Base-by-base conservation (phyloP, 2,329 filamentous ascomycete genomes). In the Aurifilum marmelostoma region DNA sequence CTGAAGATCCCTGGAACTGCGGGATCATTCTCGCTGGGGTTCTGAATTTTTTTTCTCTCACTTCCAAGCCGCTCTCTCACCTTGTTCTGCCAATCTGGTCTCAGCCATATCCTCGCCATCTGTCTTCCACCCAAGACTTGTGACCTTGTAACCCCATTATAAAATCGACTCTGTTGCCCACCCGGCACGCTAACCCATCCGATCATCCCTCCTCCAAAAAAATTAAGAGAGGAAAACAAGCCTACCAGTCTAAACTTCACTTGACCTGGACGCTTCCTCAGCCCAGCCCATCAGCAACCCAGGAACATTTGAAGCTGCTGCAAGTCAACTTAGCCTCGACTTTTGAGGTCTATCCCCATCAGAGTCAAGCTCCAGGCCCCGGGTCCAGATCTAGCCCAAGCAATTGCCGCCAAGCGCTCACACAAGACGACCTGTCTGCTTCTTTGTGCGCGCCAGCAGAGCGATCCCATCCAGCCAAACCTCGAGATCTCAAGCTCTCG, bases 141-240 rank as follows among this genome's bases (percentile, higher is more conserved):
- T 37, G 65, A 65, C 68, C 68, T 71, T 66, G 67, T 71, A 69
- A 69, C 69, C 69, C 69, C 69, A 69, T 64, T 69, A 69, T 69
- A 69, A 71, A 69, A 66, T 70, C 69, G 66, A 60, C 63, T 71
- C 63, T 47, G 63, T 56, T 71, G 69, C 69, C 69, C 69, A 69
- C 69, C 69, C 62, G 52, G 59, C 69, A 61, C 69, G 69, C 69
- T 71, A 71, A 71, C 69, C 69, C 67, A 63, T 71, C 69, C 67
- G 67, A 71, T 71, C 69, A 67, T 68, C 67, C 67, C 67, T 71
- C 69, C 67, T 69, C 66, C 69, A 63, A 69, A 65, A 70, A 70
- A 64, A 56, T n/a, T 8, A n/a, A 47, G 18, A 43, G 18, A 16
- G 8, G 34, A n/a, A 68, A 69, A 65, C 67, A 67, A 61, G 54